Conservation (phyloP, 139 green algal genomes). For the Mychonastes homosphaera region DNA sequence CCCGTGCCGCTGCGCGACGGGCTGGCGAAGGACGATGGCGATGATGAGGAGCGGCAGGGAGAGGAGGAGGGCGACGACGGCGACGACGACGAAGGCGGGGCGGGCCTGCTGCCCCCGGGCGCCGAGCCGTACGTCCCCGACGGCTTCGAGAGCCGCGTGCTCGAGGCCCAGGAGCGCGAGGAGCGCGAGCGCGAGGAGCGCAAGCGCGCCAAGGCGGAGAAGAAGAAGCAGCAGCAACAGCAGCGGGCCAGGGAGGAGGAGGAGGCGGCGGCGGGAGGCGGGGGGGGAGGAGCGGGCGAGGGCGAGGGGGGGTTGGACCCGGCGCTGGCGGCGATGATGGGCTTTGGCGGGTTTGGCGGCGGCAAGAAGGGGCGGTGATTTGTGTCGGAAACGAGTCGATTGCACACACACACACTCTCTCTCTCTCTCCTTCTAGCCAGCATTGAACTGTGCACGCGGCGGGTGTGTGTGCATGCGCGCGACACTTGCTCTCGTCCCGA, state of each 20-base stretch:
- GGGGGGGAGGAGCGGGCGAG: slow-evolving; percentile 31
- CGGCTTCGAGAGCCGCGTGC: slow-evolving; percentile 41
- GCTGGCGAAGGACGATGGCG: slow-evolving; percentile 28
- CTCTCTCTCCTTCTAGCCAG: neutral
- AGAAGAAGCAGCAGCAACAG: slow-evolving; percentile 22
- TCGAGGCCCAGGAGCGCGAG: slow-evolving; percentile 45
- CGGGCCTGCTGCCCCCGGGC: slow-evolving; percentile 6
- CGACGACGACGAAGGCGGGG: slow-evolving; percentile 16
- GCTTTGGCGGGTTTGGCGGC: slow-evolving; percentile 85
- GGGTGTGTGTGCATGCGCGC: neutral
- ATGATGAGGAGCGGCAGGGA: slow-evolving; percentile 14
- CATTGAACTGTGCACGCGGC: neutral
- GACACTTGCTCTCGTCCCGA: neutral
- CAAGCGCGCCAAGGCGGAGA: slow-evolving; percentile 10
- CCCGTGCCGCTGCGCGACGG: slow-evolving; percentile 40
- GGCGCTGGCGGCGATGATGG: slow-evolving; percentile 86
- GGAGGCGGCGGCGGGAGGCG: slow-evolving; percentile 31
- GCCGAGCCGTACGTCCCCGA: slow-evolving; percentile 36
- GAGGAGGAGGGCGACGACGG: slow-evolving; percentile 30
- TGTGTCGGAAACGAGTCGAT: neutral
- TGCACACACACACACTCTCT: neutral
- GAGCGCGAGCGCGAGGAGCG: slow-evolving; percentile 23
- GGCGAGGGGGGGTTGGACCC: slow-evolving; percentile 53
- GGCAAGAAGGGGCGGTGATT: slow-evolving; percentile 26
- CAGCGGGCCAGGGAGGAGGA: slow-evolving; percentile 31